Evolutionary conservation across 106 monocot species (phyloP), one percentile per base, ranked within the genome.

Genomic region (Allium fistulosum): DNA sequence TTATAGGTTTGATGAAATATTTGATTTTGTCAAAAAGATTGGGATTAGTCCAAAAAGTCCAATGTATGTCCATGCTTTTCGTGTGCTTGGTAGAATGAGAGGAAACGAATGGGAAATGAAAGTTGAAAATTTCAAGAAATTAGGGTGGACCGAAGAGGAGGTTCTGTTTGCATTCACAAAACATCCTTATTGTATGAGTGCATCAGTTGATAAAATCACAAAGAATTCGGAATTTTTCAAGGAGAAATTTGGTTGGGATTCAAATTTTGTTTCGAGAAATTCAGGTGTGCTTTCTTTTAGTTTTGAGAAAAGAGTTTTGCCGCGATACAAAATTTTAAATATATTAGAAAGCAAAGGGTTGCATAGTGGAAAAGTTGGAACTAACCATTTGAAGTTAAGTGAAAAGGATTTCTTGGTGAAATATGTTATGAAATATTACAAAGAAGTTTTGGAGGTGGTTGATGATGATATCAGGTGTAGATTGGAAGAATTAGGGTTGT

Each of bases 101-200:
- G 48, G 6, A 3, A 15, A n/a, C 0, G 55, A 6, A 0, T 67
- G 65, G 78, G 53, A 82, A 4, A 59, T 53, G 65, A 82, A 75
- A 48, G 8, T 78, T 48, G 71, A 68, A 13, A 64, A 67, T 14
- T 78, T 53, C 12, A 17, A 26, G 56, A 62, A 75, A n/a, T 48
- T 78, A 6, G 82, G 78, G 8, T 82, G 74, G 74, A 67, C 82
- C 13, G 61, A 56, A 28, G 62, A 75, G 4, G 51, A 78, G 55
- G 16, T 78, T 14, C 17, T 69, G 4, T 6, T 6, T 6, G 69
- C 64, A 0, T 77, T 81, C 50, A 17, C 27, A 18, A 69, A 56
- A 69, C 76, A 76, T 18, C 77, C 77, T 10, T 55, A 62, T 46
- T 70, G 58, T 16, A 47, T 78, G 59, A n/a, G 53, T 0, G 22